Percentiles rank a stretch among this genome's conserved stretches.
phyloP scores from a whole-genome alignment of 768 basidiomycete genomes.

The Kwoniella dendrophila region DNA sequence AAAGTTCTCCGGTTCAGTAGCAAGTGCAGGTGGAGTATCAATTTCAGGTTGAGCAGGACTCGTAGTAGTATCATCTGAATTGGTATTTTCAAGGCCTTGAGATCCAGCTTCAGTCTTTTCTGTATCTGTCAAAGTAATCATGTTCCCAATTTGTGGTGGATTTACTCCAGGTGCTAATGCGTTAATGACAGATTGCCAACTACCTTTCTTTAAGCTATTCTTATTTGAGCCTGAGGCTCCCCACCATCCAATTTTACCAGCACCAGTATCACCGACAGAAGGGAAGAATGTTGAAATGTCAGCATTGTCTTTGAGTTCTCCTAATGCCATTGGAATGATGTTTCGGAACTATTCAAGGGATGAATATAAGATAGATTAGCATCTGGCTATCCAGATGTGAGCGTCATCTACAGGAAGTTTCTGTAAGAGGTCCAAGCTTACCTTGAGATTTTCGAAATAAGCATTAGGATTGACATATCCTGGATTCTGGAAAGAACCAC shows the following conservation, averaged over 20 bases:
- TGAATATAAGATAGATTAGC: too few relatives aligned
- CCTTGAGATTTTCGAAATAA: constrained; percentile 38
- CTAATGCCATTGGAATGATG: constrained; percentile 28
- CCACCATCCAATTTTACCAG: constrained; percentile 26
- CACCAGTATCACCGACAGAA: constrained; percentile 23
- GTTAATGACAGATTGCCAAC: constrained; percentile 14
- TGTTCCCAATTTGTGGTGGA: constrained; percentile 1
- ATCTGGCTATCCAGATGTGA: too few relatives aligned
- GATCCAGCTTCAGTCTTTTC: neutral
- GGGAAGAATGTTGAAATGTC: constrained; percentile 16
- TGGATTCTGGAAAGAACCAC: constrained; percentile 18
- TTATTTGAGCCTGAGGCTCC: constrained; percentile 27
- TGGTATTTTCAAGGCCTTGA: neutral
- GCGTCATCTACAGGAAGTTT: neutral
- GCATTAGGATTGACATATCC: constrained; percentile 31
- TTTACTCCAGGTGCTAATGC: constrained; percentile 1
- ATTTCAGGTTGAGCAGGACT: neutral
- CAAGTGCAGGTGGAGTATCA: neutral
- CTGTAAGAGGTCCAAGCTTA: constrained; percentile 23
- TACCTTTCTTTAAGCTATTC: constrained; percentile 14
- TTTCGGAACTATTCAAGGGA: constrained; percentile 16
- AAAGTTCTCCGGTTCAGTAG: neutral
- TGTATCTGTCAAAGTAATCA: neutral
- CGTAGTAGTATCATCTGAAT: neutral
- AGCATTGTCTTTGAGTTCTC: constrained; percentile 11